These are phyloP conservation scores for Scytalidium lignicola DNA, from an alignment of 2,329 filamentous ascomycete genomes.

Conservation along the genomic window DNA sequence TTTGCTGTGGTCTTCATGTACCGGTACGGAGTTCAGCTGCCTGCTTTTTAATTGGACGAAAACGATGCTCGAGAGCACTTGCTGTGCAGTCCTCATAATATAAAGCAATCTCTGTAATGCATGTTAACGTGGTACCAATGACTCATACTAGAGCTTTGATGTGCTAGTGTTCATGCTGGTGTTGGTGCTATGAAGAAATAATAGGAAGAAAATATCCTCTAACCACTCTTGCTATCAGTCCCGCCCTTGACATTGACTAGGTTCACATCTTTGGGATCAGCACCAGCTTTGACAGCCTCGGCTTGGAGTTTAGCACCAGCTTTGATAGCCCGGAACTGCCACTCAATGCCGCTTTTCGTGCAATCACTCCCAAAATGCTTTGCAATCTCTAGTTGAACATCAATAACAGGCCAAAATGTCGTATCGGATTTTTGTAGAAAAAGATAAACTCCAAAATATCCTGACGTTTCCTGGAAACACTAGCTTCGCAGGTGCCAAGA, in stretches of 20 bases:
- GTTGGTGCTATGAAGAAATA: slow-evolving; percentile 2
- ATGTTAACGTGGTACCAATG: slow-evolving; percentile 13
- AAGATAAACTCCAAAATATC: background rate
- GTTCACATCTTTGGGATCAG: slow-evolving; percentile 34
- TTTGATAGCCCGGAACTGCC: slow-evolving; percentile 55
- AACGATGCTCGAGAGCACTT: slow-evolving; percentile 22
- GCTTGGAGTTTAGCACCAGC: slow-evolving; percentile 45
- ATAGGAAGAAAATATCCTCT: slow-evolving; percentile 4
- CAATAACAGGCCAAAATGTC: slow-evolving; percentile 4
- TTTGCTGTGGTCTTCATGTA: background rate
- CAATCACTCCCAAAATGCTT: slow-evolving; percentile 54
- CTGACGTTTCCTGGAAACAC: background rate
- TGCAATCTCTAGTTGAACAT: slow-evolving; percentile 46
- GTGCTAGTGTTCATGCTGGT: background rate
- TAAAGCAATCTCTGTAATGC: slow-evolving; percentile 14
- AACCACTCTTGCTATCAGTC: slow-evolving; percentile 5
- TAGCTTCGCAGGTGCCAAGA: background rate
- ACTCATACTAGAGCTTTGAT: background rate
- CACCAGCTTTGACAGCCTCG: slow-evolving; percentile 37
- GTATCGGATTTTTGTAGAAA: background rate
- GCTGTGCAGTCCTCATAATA: slow-evolving; percentile 16
- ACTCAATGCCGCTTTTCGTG: slow-evolving; percentile 52
- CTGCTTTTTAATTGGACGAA: slow-evolving; percentile 23
- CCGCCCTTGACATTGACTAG: slow-evolving; percentile 11
- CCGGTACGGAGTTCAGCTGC: slow-evolving; percentile 15